Percentiles rank a stretch among this genome's conserved stretches.
Evolutionary conservation across 441 rosid genomes (phyloP).

Genomic region (Populus hybrid): DNA sequence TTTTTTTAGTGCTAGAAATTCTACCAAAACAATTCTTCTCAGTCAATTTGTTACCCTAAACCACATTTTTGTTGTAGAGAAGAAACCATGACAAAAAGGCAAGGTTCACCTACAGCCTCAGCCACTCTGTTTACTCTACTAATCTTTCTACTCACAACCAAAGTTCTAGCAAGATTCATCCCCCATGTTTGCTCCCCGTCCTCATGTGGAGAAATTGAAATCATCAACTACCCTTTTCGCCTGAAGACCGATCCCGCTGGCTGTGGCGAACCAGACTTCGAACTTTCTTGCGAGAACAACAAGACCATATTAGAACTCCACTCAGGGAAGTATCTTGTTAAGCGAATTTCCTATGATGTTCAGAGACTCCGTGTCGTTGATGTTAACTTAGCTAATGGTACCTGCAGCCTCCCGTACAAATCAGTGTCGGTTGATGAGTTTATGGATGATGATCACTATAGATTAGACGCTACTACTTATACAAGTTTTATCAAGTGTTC

Average conservation of each 20-base stretch:
- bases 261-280: conserved; percentile 24
- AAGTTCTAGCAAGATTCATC: conserved; percentile 20
- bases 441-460: conserved; percentile 7
- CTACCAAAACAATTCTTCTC: not conserved
- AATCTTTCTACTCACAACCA: not conserved
- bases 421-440: conserved; percentile 20
- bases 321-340: conserved; percentile 30
- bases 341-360: conserved; percentile 21
- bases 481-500: conserved; percentile 33
- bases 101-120: conserved; percentile 2
- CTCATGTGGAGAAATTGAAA: conserved; percentile 31
- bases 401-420: conserved; percentile 24
- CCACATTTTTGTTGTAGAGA: too few species aligned
- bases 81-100: conserved; percentile 1
- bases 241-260: conserved; percentile 23
- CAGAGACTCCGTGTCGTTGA: conserved; percentile 29
- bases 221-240: conserved; percentile 29
- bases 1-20: too few species aligned
- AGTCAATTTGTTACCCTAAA: too few species aligned
- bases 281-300: conserved; percentile 33
- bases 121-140: conserved; percentile 5
- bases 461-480: conserved; percentile 2
- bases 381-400: conserved; percentile 27
- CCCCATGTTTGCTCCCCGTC: conserved; percentile 23
- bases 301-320: conserved; percentile 23